Conservation (phyloP, 2,329 filamentous ascomycete species). For the Myriosclerotinia scirpicola region DNA sequence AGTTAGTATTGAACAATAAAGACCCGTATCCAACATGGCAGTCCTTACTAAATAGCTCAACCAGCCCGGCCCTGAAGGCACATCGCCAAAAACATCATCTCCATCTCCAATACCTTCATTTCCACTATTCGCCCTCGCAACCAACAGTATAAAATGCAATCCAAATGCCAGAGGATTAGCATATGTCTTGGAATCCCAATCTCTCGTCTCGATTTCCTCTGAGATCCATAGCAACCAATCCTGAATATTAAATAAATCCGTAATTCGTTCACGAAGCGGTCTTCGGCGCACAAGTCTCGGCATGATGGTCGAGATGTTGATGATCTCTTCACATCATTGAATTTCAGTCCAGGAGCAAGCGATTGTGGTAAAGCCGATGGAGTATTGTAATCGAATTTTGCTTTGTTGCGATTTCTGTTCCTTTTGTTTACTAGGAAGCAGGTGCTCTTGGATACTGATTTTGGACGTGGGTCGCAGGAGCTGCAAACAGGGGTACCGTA, state of each 20-base stretch:
- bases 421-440: constrained; percentile 10
- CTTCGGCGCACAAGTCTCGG: constrained; percentile 80
- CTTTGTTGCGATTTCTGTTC: constrained; percentile 14
- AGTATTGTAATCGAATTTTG: constrained; percentile 1
- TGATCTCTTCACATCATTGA: constrained; percentile 15
- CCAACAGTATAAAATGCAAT: constrained; percentile 76
- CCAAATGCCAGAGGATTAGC: constrained; percentile 72
- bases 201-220: constrained; percentile 86
- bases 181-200: constrained; percentile 82
- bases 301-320: constrained; percentile 46
- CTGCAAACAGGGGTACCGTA: constrained; percentile 20
- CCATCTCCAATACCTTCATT: constrained; percentile 47
- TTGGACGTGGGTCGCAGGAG: constrained; percentile 16
- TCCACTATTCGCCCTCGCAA: constrained; percentile 76
- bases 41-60: constrained; percentile 57
- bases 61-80: constrained; percentile 61
- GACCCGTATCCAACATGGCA: neutral
- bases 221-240: constrained; percentile 90
- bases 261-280: constrained; percentile 78
- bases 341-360: neutral
- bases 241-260: constrained; percentile 77
- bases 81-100: constrained; percentile 86
- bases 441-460: constrained; percentile 6
- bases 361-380: neutral
- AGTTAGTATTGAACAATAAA: constrained; percentile 27